Conservation (phyloP, 2,329 filamentous ascomycete species). For the Coniochaeta prunicola region DNA sequence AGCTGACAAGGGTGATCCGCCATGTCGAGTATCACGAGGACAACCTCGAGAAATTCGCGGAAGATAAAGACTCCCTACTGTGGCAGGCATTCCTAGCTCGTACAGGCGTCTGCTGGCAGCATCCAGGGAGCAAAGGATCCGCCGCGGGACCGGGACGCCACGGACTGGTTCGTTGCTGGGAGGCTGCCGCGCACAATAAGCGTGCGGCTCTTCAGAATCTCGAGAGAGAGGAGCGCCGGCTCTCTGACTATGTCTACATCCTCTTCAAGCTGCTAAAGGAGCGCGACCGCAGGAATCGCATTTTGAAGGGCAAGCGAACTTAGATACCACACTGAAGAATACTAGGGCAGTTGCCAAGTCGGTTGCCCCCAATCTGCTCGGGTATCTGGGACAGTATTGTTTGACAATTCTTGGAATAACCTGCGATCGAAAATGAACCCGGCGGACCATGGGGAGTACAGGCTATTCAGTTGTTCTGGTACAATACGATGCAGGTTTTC, state of each 20-base stretch:
- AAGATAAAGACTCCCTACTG: background rate
- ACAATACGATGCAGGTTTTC: no score
- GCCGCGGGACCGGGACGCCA: background rate
- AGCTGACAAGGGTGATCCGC: background rate
- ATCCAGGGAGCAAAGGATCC: background rate
- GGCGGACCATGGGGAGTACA: no score
- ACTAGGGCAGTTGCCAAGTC: background rate
- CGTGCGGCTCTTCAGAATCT: background rate
- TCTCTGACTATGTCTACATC: background rate
- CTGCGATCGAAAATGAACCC: no score
- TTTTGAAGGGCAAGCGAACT: background rate
- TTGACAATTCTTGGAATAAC: no score
- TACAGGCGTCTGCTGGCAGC: background rate
- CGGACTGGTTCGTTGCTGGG: background rate
- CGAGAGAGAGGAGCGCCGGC: background rate
- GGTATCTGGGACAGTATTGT: no score
- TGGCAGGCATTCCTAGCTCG: background rate
- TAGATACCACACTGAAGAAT: background rate
- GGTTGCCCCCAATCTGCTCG: no score
- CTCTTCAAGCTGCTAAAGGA: background rate
- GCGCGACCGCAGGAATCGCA: background rate
- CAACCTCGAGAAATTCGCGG: background rate
- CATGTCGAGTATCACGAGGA: background rate
- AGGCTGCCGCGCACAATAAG: background rate
- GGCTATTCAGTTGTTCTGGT: no score